Conservation (phyloP, 164 flowering plant genomes). For the Magnolia kwangsiensis region DNA sequence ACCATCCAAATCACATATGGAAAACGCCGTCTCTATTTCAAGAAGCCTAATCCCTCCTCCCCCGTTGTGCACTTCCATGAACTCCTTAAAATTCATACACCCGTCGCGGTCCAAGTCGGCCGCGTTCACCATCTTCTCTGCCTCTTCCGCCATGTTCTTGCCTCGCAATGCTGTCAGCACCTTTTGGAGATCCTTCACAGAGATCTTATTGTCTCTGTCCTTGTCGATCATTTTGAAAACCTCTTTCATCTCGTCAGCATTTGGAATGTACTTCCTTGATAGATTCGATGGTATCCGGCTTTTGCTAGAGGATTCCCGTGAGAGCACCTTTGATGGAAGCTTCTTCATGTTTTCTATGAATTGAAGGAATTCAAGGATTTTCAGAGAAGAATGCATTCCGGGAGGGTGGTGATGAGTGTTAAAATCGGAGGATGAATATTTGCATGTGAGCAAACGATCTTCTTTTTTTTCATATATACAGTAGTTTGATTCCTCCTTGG, state of each 20-base stretch:
- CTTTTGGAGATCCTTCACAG: constrained; percentile 52
- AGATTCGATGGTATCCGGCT: background rate
- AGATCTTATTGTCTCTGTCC: constrained; percentile 76
- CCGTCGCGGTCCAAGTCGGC: constrained; percentile 73
- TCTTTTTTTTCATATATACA: too few relatives aligned
- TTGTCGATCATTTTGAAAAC: constrained; percentile 63
- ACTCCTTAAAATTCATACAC: constrained; percentile 70
- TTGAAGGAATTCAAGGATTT: background rate
- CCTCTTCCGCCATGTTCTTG: constrained; percentile 32
- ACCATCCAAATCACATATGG: constrained; percentile 55
- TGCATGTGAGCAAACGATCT: background rate
- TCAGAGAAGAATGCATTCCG: background rate
- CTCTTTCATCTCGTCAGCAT: constrained; percentile 49
- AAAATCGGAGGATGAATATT: background rate
- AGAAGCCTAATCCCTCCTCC: constrained; percentile 32
- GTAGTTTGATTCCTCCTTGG: background rate
- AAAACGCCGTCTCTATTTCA: constrained; percentile 66
- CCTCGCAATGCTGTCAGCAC: constrained; percentile 46
- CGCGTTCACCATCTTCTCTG: constrained; percentile 47
- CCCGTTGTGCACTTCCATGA: constrained; percentile 60
- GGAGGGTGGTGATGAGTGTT: background rate
- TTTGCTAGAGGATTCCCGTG: background rate
- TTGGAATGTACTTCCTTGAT: constrained; percentile 28
- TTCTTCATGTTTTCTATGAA: background rate
- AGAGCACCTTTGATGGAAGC: background rate